Evolutionary conservation across 176 grass and related monocot genomes (phyloP).

Genomic region (Oryza brachyantha): DNA sequence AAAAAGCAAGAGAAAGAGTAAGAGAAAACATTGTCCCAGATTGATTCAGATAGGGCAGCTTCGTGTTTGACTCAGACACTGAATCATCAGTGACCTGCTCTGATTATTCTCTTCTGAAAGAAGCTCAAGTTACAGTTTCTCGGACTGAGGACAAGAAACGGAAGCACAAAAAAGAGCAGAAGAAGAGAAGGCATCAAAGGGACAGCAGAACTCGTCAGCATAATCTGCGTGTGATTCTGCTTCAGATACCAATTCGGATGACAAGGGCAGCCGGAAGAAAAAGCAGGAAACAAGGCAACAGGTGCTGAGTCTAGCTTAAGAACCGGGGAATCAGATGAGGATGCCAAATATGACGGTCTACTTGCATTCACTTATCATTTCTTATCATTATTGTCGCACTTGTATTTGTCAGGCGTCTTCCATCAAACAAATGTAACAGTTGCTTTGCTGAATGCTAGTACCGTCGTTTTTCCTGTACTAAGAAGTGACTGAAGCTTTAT

Average conservation of each 20-base stretch:
- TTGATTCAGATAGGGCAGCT: constrained; percentile 64
- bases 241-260: constrained; percentile 61
- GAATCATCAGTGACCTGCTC: constrained; percentile 45
- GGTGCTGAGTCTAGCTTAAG: constrained; percentile 19
- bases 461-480: neutral
- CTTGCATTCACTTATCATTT: neutral
- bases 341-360: constrained; percentile 11
- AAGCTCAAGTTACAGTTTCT: constrained; percentile 69
- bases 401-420: neutral
- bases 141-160: constrained; percentile 54
- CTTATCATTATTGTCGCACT: neutral
- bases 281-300: constrained; percentile 29
- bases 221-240: constrained; percentile 46
- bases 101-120: constrained; percentile 61
- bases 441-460: neutral
- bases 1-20: constrained; percentile 52
- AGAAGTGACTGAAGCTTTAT: neutral
- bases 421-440: constrained; percentile 4
- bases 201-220: constrained; percentile 43
- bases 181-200: constrained; percentile 52
- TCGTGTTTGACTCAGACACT: constrained; percentile 66
- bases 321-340: neutral
- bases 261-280: constrained; percentile 56
- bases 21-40: constrained; percentile 49
- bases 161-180: constrained; percentile 52